A percentile compares a stretch with the other conserved stretches of the same genome.
These are phyloP conservation scores for Rhizophagus clarus DNA, from an alignment of 192 early-diverging fungal species.

Conservation along the genomic window DNA sequence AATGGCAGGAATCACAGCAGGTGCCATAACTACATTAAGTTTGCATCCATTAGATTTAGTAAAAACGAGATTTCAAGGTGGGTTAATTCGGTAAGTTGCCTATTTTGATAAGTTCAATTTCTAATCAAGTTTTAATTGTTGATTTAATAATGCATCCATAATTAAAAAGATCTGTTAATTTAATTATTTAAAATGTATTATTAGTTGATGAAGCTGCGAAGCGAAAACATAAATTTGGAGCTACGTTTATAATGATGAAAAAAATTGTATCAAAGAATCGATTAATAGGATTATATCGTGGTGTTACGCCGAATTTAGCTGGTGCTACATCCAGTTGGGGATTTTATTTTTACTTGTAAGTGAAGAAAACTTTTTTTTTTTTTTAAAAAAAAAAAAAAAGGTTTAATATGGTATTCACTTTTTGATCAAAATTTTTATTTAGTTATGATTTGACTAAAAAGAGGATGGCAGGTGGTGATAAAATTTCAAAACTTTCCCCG, in stretches of 20 bases:
- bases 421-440: not conserved
- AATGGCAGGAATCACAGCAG: slow-evolving; percentile 85
- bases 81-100: not conserved
- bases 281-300: slow-evolving; percentile 85
- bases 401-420: not conserved
- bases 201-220: slow-evolving; percentile 53
- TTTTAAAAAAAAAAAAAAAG: too few species aligned
- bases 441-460: slow-evolving; percentile 69
- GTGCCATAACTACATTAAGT: slow-evolving; percentile 74
- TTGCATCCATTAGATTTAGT: slow-evolving; percentile 95
- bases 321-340: slow-evolving; percentile 94
- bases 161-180: not conserved
- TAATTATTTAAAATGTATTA: too few species aligned
- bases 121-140: not conserved
- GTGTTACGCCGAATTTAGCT: slow-evolving; percentile 84
- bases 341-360: slow-evolving; percentile 95
- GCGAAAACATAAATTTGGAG: slow-evolving; percentile 58
- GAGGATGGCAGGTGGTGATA: slow-evolving; percentile 57
- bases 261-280: slow-evolving; percentile 63
- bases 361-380: slow-evolving; percentile 34
- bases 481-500: slow-evolving; percentile 61
- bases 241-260: slow-evolving; percentile 65
- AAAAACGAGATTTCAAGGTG: slow-evolving; percentile 89
- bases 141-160: not conserved
- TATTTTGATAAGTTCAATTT: not conserved